A percentile compares a stretch with the other conserved stretches of the same genome.
phyloP scores from a whole-genome alignment of 345 rosid genomes.

The Mallotus nudiflorus region DNA sequence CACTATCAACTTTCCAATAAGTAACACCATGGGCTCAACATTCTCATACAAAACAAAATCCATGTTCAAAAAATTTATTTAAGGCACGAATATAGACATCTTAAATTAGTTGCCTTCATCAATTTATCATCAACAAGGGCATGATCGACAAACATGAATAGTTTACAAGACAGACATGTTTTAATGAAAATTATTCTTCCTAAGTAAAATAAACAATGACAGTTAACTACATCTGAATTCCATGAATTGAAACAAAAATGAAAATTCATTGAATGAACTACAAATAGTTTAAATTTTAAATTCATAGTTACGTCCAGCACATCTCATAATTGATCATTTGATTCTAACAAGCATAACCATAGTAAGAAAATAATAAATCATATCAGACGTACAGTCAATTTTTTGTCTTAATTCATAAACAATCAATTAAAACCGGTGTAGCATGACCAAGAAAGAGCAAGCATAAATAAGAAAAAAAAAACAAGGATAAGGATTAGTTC shows the following conservation, averaged over 20 bases:
- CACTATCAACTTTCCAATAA: not conserved
- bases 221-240: too few species aligned
- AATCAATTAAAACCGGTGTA: not conserved
- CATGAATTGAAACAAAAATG: not conserved
- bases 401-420: too few species aligned
- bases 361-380: not conserved
- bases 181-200: not conserved
- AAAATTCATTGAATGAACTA: not conserved
- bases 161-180: too few species aligned
- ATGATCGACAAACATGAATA: not conserved
- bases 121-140: not conserved
- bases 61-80: not conserved
- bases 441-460: not conserved
- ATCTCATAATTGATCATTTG: not conserved
- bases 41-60: not conserved
- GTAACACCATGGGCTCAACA: not conserved
- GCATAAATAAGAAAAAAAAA: not conserved
- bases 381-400: not conserved
- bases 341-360: not conserved
- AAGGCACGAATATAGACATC: not conserved
- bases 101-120: not conserved
- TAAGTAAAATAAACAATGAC: not conserved
- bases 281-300: not conserved
- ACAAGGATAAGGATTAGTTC: conserved; percentile 4
- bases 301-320: not conserved